Percentiles rank a stretch among this genome's conserved stretches.
phyloP scores from a whole-genome alignment of 495 filamentous ascomycete genomes.

The Apodospora peruviana region DNA sequence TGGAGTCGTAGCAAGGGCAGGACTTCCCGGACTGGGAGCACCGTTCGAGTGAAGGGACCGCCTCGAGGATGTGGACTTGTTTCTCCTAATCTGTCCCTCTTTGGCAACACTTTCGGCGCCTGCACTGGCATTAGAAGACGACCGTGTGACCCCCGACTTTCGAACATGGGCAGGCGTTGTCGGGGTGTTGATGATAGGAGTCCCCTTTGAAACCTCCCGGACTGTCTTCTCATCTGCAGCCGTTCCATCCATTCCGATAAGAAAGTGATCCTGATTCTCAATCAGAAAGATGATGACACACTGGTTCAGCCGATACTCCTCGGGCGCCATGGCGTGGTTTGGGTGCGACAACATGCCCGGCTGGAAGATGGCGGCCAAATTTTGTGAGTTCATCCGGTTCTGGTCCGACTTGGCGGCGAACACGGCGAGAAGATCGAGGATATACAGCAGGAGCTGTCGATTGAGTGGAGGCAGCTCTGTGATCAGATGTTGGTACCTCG shows the following conservation, averaged over 20 bases:
- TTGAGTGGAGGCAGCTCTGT: slow-evolving; percentile 90
- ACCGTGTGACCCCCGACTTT: slow-evolving; percentile 55
- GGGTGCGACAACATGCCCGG: slow-evolving; percentile 94
- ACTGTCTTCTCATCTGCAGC: slow-evolving; percentile 82
- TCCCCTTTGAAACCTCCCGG: slow-evolving; percentile 70
- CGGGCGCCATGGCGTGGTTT: slow-evolving; percentile 86
- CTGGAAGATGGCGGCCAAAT: slow-evolving; percentile 97
- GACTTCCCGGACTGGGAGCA: slow-evolving; percentile 65
- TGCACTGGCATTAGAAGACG: slow-evolving; percentile 80
- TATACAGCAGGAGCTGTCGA: slow-evolving; percentile 90
- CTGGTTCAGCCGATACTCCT: slow-evolving; percentile 91
- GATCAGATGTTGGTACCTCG: slow-evolving; percentile 81
- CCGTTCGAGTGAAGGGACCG: slow-evolving; percentile 68
- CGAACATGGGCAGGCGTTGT: slow-evolving; percentile 41
- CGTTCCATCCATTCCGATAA: slow-evolving; percentile 92
- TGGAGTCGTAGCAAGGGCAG: slow-evolving; percentile 46
- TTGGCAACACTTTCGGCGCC: slow-evolving; percentile 80
- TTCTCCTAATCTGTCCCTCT: slow-evolving; percentile 70
- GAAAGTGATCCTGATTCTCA: slow-evolving; percentile 87
- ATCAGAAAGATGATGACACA: slow-evolving; percentile 97
- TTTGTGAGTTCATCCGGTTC: slow-evolving; percentile 93
- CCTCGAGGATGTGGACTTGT: slow-evolving; percentile 66
- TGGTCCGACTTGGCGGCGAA: slow-evolving; percentile 96
- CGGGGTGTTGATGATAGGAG: slow-evolving; percentile 51
- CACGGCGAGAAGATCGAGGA: slow-evolving; percentile 94